Base-by-base conservation (phyloP, 345 rosid species). In the Dipteronia dyeriana region DNA sequence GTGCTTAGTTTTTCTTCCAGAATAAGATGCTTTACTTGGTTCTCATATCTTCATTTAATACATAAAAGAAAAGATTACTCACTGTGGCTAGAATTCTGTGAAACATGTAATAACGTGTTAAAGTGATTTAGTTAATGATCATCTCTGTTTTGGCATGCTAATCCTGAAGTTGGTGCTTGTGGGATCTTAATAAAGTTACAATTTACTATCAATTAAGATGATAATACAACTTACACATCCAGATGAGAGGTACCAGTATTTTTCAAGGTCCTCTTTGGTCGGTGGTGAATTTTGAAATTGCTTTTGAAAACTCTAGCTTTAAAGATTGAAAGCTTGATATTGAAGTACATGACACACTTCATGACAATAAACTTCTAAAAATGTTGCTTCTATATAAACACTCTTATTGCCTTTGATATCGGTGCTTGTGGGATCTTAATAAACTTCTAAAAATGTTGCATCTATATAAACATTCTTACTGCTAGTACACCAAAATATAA, bases 1-100 rank as follows among this genome's bases (percentile, higher is more conserved):
- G 5, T 23, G 22, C n/a, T 43, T 29, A 65, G 38, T 76, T 62
- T 66, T 76, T n/a, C 65, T 62, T 67, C 54, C 61, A 19, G 13
- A 45, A 45, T 45, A 45, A 45, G 63, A 16, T 59, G 26, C 26
- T 22, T 59, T 59, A 59, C 63, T 19, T 22, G 63, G 26, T 20
- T 59, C 61, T 56, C 26, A 9, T 16, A n/a, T 22, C 63, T 53
- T 49, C 54, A 53, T 53, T 17, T 3, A 14, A 53, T 13, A 53
- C 57, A n/a, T 59, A 2, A 19, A 19, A 9, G 25, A 59, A 59
- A 59, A 20, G 23, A 7, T 59, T 59, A 7, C 26, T 59, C 4
- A 59, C n/a, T 16, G 8, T 5, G 7, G 19, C 54, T 5, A 53
- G n/a, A 16, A 53, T 53, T 53, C 10, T 53, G 4, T 59, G 26